Conservation (phyloP, 805 yeast species). For the Wickerhamomyces alni region DNA sequence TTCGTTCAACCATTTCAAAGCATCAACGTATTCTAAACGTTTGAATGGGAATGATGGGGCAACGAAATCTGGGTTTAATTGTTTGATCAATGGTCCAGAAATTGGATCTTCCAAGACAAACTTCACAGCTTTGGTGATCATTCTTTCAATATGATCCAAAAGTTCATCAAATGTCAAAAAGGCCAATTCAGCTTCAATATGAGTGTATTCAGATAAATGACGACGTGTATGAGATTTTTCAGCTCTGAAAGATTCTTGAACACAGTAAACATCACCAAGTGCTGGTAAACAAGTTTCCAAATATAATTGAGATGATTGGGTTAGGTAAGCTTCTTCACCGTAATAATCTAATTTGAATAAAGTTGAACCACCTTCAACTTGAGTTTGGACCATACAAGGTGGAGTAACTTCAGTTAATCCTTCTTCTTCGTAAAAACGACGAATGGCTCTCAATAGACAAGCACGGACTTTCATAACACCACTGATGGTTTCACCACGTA, state of each 20-base stretch:
- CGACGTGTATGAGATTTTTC: constrained; percentile 98
- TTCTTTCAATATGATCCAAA: constrained; percentile 75
- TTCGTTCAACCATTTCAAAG: constrained; percentile 94
- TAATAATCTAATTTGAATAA: constrained; percentile 89
- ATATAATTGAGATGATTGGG: constrained; percentile 96
- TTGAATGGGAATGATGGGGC: constrained; percentile 83
- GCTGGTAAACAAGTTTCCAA: constrained; percentile 95
- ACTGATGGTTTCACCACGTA: constrained; percentile 92
- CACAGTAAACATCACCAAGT: constrained; percentile 93
- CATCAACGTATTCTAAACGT: constrained; percentile 88
- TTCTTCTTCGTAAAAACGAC: constrained; percentile 74
- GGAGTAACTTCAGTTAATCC: constrained; percentile 89
- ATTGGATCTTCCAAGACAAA: constrained; percentile 84
- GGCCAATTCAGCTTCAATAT: constrained; percentile 90
- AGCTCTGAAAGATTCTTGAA: constrained; percentile 98
- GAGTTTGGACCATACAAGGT: constrained; percentile 99
- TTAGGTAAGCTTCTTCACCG: constrained; percentile 93
- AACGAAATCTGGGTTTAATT: constrained; percentile 86
- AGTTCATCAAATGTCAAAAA: constrained; percentile 85
- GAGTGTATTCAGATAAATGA: constrained; percentile 95
- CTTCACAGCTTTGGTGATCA: constrained; percentile 63
- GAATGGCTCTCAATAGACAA: constrained; percentile 59
- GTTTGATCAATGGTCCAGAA: constrained; percentile 84
- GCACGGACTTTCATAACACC: constrained; percentile 96
- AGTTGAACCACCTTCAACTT: constrained; percentile 99